Evolutionary conservation across 257 asterid species (phyloP), one percentile per base, ranked within the genome.

Genomic region (Solanum chmielewskii): DNA sequence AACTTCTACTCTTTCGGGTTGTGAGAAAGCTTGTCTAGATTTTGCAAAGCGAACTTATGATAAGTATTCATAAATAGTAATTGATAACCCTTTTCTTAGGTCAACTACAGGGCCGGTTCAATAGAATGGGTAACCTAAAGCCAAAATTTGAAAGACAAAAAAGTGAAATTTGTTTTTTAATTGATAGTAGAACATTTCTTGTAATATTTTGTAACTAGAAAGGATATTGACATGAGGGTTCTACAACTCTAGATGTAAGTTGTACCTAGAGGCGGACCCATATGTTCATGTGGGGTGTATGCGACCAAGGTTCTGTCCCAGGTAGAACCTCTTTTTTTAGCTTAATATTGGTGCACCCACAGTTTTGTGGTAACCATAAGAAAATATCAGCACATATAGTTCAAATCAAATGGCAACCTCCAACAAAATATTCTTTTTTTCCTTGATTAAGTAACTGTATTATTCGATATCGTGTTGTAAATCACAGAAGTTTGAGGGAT

Each of bases 301-400:
- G 23, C 62, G 2, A 52, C 62, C 62, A 52, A 23, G 62, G 23
- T 52, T 52, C 4, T 52, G 23, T 52, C 23, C 62, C 2, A 2
- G 62, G 62, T 1, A 52, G n/a, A 6, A 52, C 62, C 62, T 52
- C 62, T 7, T 52, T 52, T 52, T 6, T 52, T 2, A 52, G 62
- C 62, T 52, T 52, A 52, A 52, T 52, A 52, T 52, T 52, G 62
- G 62, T 52, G 62, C 62, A 52, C n/a, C 62, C 62, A 7, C n/a
- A 16, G 1, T 52, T 52, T 52, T 52, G 23, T 16, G 62, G 49
- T 73, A 73, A 73, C 47, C 81, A 74, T 88, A 96, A 93, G 89
- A 94, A 94, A 21, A 81, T 60, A 91, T 93, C 93, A 81, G 94
- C 95, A 90, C 78, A 75, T 94, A 95, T 47, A 92, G 93, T 70